Evolutionary conservation across 306 rosid genomes (phyloP).

Genomic region (Chamaecrista fasciculata): DNA sequence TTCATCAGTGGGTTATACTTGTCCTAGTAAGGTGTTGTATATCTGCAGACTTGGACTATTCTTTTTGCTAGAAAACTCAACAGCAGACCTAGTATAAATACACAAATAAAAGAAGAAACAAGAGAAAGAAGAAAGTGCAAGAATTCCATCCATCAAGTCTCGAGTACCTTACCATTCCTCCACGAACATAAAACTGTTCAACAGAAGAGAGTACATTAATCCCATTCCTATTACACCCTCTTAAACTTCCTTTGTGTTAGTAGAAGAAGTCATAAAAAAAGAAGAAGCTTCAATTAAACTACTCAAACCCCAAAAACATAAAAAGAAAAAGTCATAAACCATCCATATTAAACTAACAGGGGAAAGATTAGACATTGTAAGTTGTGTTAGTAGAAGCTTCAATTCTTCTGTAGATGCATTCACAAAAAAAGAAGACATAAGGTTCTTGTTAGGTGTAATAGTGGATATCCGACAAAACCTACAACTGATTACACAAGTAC

Average conservation of each 20-base stretch:
- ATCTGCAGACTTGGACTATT: neutral
- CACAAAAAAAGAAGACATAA: slow-evolving; percentile 14
- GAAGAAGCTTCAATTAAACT: too few species aligned
- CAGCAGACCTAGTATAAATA: neutral
- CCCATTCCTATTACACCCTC: slow-evolving; percentile 8
- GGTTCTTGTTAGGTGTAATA: neutral
- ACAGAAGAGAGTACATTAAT: neutral
- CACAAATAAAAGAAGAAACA: neutral
- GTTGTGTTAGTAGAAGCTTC: neutral
- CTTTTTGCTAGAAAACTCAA: neutral
- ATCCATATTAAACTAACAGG: slow-evolving; percentile 9
- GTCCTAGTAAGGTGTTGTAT: neutral
- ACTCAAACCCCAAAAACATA: slow-evolving; percentile 11
- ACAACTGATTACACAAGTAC: neutral
- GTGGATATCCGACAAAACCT: neutral
- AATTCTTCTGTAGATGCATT: slow-evolving; percentile 15
- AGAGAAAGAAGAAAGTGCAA: neutral
- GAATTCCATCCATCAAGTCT: slow-evolving; percentile 9
- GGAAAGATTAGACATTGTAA: neutral
- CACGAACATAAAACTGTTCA: slow-evolving; percentile 7
- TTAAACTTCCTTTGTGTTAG: neutral
- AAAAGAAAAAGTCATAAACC: slow-evolving; percentile 7
- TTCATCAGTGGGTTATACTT: neutral
- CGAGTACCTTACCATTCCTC: neutral
- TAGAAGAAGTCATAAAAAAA: too few species aligned